Base-by-base conservation (phyloP, 73 alveolate species). In the Paramecium primaurelia region DNA sequence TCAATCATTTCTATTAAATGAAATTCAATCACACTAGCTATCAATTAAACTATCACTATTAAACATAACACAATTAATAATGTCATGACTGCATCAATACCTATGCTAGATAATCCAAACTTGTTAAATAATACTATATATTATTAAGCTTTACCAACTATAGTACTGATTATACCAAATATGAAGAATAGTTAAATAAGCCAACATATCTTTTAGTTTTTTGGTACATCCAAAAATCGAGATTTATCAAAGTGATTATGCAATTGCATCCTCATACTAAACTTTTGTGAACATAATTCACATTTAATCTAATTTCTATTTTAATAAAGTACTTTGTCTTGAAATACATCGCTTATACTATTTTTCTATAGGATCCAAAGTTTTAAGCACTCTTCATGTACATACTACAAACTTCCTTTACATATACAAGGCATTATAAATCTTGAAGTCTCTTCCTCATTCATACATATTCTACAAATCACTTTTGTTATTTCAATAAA, bases 351-450 rank as follows among this genome's bases (percentile, higher is more conserved):
- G 4, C 45, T 73, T 14, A 80, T 80, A n/a, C 91, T 38, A 80
- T 80, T 47, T 80, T 80, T 80, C 49, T 80, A 36, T 9, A 80
- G 38, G 6, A 80, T 80, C 91, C 91, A 80, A 14, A 80, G 44
- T 80, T 80, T 80, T 18, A 80, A 36, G 12, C 91, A 80, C 58
- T 80, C 91, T 22, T 80, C 91, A 80, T 80, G 91, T 8, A 80
- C 51, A 25, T 45, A 80, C 20, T 45, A 8, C 10, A 28, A 42
- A 11, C 44, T 38, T 22, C 91, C 91, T 12, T 80, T 80, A n/a
- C 91, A 80, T 45, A 16, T 45, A 80, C 91, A 80, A 49, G 91
- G 91, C 26, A 11, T 25, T 8, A 80, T 49, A 80, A 80, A 80
- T 40, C 75, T 40, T 11, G 91, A 80, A 18, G 91, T 42, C 28